phyloP scores from a whole-genome alignment of 2,329 filamentous ascomycete genomes.

The Macrophomina pseudophaseolina region DNA sequence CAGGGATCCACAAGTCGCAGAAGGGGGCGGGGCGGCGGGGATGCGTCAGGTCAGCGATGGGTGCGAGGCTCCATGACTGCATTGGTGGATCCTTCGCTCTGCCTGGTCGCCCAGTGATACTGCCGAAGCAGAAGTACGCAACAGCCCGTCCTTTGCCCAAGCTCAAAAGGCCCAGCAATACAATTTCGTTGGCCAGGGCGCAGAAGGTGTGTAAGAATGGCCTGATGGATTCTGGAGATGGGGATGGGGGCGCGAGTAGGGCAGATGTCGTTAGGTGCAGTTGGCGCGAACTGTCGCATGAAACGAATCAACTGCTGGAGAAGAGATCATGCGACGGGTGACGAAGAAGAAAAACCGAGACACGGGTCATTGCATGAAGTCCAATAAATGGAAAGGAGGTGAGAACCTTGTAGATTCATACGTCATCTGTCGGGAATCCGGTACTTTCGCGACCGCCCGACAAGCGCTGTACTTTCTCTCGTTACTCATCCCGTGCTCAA shows the following conservation, averaged over 20 bases:
- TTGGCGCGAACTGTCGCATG: not conserved
- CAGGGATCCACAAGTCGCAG: constrained; percentile 5
- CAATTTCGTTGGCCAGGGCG: no score
- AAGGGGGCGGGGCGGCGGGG: not conserved
- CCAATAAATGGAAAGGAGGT: constrained; percentile 2
- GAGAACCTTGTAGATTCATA: constrained; percentile 4
- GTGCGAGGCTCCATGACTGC: not conserved
- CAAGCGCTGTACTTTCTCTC: no score
- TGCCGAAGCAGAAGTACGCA: not conserved
- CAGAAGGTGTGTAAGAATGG: no score
- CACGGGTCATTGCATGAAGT: not conserved
- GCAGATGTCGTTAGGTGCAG: not conserved
- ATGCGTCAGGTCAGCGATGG: constrained; percentile 3
- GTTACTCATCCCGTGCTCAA: not conserved
- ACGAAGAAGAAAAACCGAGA: no score
- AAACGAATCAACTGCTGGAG: not conserved
- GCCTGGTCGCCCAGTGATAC: not conserved
- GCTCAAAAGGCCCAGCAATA: no score
- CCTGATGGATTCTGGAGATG: no score
- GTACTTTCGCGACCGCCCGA: not conserved
- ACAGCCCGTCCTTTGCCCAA: no score
- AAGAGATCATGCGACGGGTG: no score
- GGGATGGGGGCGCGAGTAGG: not conserved
- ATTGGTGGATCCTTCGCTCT: not conserved
- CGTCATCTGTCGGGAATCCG: not conserved